Base-by-base conservation (phyloP, 768 basidiomycete species). In the Lactarius sp. region DNA sequence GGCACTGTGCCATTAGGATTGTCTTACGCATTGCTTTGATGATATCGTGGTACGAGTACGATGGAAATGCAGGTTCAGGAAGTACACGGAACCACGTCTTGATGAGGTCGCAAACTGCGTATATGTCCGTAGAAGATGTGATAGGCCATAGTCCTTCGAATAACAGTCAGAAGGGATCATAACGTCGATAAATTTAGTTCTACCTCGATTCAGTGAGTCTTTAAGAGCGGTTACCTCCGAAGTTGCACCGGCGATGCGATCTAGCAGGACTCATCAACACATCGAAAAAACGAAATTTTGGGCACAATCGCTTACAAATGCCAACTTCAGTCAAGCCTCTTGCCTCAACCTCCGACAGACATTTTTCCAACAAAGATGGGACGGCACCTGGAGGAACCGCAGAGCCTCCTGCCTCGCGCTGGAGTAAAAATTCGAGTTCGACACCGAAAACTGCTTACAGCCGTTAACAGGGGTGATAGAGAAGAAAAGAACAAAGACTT, bases 41-140 rank as follows among this genome's bases (percentile, higher is more conserved):
- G 50, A 90, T 79, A 4, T 84, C 80, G 67, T 81, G 77, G 71
- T 92, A 93, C 3, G 82, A 82, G 7, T 80, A 73, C 18, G 86
- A 74, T 33, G 90, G 89, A 74, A 94, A 88, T 41, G 93, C 75
- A 10, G 90, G 85, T 65, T 90, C 88, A 12, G 92, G 92, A 16
- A 94, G 77, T 13, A 88, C 77, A 39, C 92, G 83, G 78, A 94
- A 88, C 90, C 90, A 94, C 0, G 87, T 83, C 76, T 93, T 93
- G 71, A 94, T 81, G 64, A 90, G 75, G 71, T 92, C 92, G 63
- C 91, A 85, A 42, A 94, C 83, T 39, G 89, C 88, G 73, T 92
- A 87, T 49, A 94, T 87, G 69, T 94, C 92, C 1, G 85, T 85
- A 31, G 73, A 77, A 41, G 77, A 72, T 41, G 80, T 75, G 69